phyloP scores from a whole-genome alignment of 192 early-diverging fungal species.

The Spizellomyces sp. region DNA sequence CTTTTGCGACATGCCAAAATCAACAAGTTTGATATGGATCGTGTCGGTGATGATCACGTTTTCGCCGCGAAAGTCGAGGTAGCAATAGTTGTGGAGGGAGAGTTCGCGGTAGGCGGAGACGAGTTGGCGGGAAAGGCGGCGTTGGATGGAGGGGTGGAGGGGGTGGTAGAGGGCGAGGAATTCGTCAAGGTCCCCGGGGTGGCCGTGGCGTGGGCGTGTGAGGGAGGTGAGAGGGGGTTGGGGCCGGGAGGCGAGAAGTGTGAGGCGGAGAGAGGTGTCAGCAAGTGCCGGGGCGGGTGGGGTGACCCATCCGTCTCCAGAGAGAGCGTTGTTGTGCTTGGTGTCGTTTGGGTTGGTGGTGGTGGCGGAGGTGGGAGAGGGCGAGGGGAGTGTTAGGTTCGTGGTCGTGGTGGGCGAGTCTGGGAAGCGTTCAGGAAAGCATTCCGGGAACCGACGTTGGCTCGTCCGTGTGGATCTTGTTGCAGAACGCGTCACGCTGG shows the following conservation, averaged over 20 bases:
- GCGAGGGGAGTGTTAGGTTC: not conserved
- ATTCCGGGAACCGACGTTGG: not conserved
- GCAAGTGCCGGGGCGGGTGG: not conserved
- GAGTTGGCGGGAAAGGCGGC: slow-evolving; percentile 33
- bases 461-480: not conserved
- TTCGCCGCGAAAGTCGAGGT: slow-evolving; percentile 41
- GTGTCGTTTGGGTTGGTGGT: not conserved
- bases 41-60: slow-evolving; percentile 33
- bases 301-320: not conserved
- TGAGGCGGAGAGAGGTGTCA: not conserved
- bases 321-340: no score
- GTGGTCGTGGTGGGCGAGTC: not conserved
- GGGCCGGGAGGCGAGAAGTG: not conserved
- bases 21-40: slow-evolving; percentile 40
- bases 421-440: not conserved
- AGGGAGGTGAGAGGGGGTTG: slow-evolving; percentile 19
- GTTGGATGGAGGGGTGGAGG: slow-evolving; percentile 21
- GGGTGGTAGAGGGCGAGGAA: slow-evolving; percentile 35
- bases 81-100: slow-evolving; percentile 11
- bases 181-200: slow-evolving; percentile 39
- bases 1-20: slow-evolving; percentile 40
- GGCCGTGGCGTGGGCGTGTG: slow-evolving; percentile 30
- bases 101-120: slow-evolving; percentile 24
- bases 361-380: not conserved
- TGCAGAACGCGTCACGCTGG: not conserved